Conservation (phyloP, 805 yeast species). For the Cyberlindnera americana region DNA sequence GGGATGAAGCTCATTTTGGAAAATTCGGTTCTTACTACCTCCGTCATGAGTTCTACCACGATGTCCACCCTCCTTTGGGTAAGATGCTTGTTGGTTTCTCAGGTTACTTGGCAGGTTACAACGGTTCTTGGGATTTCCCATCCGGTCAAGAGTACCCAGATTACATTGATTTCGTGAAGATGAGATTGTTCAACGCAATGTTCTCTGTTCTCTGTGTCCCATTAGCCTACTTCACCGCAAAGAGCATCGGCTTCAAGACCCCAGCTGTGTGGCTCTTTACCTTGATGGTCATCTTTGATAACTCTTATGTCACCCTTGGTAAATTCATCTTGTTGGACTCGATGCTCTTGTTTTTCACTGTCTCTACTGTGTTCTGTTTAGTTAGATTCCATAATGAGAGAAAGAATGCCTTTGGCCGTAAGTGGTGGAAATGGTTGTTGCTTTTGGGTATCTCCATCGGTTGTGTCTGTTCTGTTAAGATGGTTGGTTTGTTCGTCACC, state of each 20-base stretch:
- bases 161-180: slow-evolving; percentile 70
- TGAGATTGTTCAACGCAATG: slow-evolving; percentile 85
- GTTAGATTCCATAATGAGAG: slow-evolving; percentile 63
- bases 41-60: slow-evolving; percentile 87
- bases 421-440: slow-evolving; percentile 93
- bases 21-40: slow-evolving; percentile 92
- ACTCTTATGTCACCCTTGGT: slow-evolving; percentile 78
- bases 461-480: slow-evolving; percentile 87
- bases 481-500: slow-evolving; percentile 94
- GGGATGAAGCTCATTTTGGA: slow-evolving; percentile 99
- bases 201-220: slow-evolving; percentile 87
- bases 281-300: slow-evolving; percentile 77
- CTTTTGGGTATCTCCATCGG: slow-evolving; percentile 86
- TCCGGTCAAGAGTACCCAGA: slow-evolving; percentile 78
- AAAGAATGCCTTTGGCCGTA: slow-evolving; percentile 52
- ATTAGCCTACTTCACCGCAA: slow-evolving; percentile 76
- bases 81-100: slow-evolving; percentile 88
- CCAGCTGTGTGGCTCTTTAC: slow-evolving; percentile 76
- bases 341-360: slow-evolving; percentile 84
- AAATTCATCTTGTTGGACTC: slow-evolving; percentile 91
- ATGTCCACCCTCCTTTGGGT: slow-evolving; percentile 97
- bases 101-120: slow-evolving; percentile 81
- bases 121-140: slow-evolving; percentile 87
- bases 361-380: slow-evolving; percentile 72
- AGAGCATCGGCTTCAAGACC: slow-evolving; percentile 67